Evolutionary conservation across 225 moss, liverwort and hornwort genomes (phyloP), one percentile per base, ranked within the genome.

Genomic region (Ulota crispa): DNA sequence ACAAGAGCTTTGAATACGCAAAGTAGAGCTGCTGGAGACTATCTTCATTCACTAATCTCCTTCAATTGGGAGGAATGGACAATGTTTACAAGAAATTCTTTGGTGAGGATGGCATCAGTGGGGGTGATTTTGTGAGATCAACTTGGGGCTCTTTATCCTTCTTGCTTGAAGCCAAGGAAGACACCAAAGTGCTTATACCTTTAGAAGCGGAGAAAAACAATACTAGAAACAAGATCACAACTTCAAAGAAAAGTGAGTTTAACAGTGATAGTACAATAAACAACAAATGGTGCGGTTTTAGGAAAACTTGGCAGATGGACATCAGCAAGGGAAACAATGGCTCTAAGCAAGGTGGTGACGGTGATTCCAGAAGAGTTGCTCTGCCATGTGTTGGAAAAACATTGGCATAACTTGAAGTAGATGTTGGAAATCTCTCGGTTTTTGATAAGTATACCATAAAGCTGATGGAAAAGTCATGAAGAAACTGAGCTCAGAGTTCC

Each of bases 71-170:
- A 83, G 74, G 77, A 19, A 57, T 93, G 47, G 84, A 80, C 76
- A 80, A 76, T 31, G 84, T 86, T n/a, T 92, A 85, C 72, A 86
- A 84, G 20, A 89, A 78, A 71, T 66, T 92, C 18, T 90, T 92
- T 77, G 95, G 92, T 55, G 83, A 78, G 65, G 83, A 87, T 61
- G 91, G 87, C 75, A 92, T 95, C 73, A 90, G 80, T 64, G 89
- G 88, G 61, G 41, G 86, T 72, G 89, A 88, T 69, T 92, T 89
- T 79, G 92, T 89, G 65, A 83, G 83, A 60, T 92, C 88, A 63
- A 81, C 83, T 78, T 78, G 86, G 68, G 78, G 86, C 72, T 83
- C 88, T 72, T 43, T 84, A 74, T 81, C 80, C 64, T 64, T 86
- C 59, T 76, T 84, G 62, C 78, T 84, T 28, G 37, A 89, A 55